These are phyloP conservation scores for Trichosanthes truncata DNA, from an alignment of 306 rosid species.

Conservation along the genomic window DNA sequence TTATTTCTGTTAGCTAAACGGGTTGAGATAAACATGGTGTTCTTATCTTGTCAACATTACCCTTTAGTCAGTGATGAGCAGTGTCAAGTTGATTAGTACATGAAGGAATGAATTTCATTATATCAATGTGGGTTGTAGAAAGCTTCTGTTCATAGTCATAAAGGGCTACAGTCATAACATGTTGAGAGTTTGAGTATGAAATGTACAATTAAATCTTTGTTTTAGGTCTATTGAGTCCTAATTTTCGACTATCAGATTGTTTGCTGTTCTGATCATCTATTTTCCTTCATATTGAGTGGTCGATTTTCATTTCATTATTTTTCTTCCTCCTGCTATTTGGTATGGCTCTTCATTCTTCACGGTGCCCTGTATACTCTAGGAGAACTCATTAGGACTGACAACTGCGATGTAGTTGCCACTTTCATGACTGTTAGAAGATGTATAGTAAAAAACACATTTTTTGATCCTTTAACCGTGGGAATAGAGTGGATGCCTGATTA, in stretches of 20 bases:
- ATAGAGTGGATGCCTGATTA: background rate
- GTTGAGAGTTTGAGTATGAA: background rate
- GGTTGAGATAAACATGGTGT: background rate
- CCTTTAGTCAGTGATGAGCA: background rate
- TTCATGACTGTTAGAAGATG: background rate
- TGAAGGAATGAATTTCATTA: background rate
- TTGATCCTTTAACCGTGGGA: background rate
- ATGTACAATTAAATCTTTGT: background rate
- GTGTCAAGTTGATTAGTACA: background rate
- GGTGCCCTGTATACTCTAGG: background rate
- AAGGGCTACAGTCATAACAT: background rate
- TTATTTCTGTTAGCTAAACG: background rate
- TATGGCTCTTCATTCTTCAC: slow-evolving; percentile 1
- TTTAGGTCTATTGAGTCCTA: background rate
- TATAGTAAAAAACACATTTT: background rate
- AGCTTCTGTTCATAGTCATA: background rate
- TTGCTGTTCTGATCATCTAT: background rate
- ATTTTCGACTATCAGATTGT: background rate
- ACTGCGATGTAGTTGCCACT: background rate
- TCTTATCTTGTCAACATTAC: background rate
- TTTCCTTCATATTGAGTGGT: background rate
- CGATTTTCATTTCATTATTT: background rate
- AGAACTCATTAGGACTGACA: background rate
- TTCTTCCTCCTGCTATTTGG: background rate
- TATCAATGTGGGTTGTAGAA: background rate